phyloP scores from a whole-genome alignment of 2,329 filamentous ascomycete genomes.

The Samsoniella hepiali region DNA sequence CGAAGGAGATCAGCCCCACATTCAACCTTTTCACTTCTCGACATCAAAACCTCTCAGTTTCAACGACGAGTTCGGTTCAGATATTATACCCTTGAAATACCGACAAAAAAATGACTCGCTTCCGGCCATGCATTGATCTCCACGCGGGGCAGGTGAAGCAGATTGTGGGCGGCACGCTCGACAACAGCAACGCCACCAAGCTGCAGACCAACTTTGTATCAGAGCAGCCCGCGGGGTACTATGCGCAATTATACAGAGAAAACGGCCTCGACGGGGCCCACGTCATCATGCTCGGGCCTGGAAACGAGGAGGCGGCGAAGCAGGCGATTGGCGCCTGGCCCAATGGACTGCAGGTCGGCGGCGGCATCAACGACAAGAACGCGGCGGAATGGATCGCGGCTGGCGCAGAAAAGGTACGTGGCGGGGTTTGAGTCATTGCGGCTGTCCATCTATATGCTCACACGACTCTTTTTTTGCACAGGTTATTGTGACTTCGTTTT shows the following conservation, averaged over 20 bases:
- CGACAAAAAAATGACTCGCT: conserved; percentile 70
- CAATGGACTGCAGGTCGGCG: conserved; percentile 78
- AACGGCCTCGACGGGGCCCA: conserved; percentile 75
- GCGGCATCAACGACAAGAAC: conserved; percentile 86
- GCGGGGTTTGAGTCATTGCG: background rate
- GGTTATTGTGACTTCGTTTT: conserved; percentile 95
- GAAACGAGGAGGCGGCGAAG: conserved; percentile 75
- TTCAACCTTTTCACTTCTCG: background rate
- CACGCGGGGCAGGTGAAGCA: conserved; percentile 98
- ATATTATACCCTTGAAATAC: background rate
- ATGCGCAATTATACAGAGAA: conserved; percentile 75
- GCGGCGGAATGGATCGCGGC: conserved; percentile 80
- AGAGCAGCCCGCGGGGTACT: conserved; percentile 75
- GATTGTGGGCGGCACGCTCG: conserved; percentile 92
- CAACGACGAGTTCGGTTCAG: too few relatives aligned
- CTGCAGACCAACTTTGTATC: conserved; percentile 94
- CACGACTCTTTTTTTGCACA: conserved; percentile 39
- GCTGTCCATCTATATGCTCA: background rate
- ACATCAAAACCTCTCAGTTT: conserved; percentile 7
- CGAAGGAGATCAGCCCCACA: background rate
- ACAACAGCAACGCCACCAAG: conserved; percentile 53
- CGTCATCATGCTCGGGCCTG: conserved; percentile 93
- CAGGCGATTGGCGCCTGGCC: conserved; percentile 80
- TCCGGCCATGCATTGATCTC: conserved; percentile 94
- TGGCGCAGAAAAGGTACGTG: conserved; percentile 79